Conservation (phyloP, 1,139 yeast species). For the Yamadazyma conglobata region DNA sequence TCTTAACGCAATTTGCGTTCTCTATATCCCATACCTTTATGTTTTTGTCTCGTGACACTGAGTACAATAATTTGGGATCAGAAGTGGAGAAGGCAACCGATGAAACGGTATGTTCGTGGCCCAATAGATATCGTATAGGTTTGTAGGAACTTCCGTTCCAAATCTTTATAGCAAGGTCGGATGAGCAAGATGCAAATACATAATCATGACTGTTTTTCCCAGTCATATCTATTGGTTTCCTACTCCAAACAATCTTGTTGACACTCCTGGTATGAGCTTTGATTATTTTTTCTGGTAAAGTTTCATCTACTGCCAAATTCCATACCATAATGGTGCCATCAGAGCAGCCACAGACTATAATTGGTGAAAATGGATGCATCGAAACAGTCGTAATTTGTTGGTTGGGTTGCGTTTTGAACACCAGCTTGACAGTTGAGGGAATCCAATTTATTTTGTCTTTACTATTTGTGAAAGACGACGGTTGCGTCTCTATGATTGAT, state of each 20-base stretch:
- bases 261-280: constrained; percentile 78
- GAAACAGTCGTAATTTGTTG: constrained; percentile 61
- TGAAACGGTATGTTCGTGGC: constrained; percentile 91
- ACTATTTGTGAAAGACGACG: constrained; percentile 8
- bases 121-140: constrained; percentile 64
- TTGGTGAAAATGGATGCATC: constrained; percentile 71
- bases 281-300: constrained; percentile 63
- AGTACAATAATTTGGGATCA: constrained; percentile 47
- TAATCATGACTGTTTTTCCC: constrained; percentile 14
- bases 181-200: constrained; percentile 58
- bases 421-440: constrained; percentile 53
- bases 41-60: constrained; percentile 75
- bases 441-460: constrained; percentile 60
- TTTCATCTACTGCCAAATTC: constrained; percentile 58
- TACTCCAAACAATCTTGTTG: constrained; percentile 56
- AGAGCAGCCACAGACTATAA: constrained; percentile 63
- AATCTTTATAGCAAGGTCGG: constrained; percentile 69
- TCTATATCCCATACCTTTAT: constrained; percentile 75
- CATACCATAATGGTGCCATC: constrained; percentile 76
- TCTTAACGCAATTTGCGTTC: constrained; percentile 64
- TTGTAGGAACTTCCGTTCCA: constrained; percentile 60
- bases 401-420: constrained; percentile 50
- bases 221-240: constrained; percentile 27
- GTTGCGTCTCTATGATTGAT: constrained; percentile 39
- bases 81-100: constrained; percentile 48